Base-by-base conservation (phyloP, 116 monocot genomes). In the Thalassia testudinum region DNA sequence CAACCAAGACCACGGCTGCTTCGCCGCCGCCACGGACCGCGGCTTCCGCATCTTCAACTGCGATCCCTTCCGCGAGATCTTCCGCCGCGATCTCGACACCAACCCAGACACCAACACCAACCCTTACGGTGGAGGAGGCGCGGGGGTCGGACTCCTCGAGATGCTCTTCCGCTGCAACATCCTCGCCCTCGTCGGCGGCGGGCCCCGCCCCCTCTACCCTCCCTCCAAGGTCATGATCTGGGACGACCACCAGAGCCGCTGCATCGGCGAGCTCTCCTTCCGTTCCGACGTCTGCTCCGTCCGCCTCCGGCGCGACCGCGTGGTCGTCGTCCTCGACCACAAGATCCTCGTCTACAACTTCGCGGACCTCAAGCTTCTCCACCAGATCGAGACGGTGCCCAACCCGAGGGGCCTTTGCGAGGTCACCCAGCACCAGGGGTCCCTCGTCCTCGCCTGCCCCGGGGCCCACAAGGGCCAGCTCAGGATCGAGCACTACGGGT, bases 131-230 rank as follows among this genome's bases (percentile, higher is more conserved):
- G 30, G 30, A 3, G 30, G 30, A 34, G 60, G 53, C 4, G 75
- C 72, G 20, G 84, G 85, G 0, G 67, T 93, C 55, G 80, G 75
- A 4, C 65, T 71, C 23, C 83, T 93, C 1, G 87, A 83, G 78
- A 93, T 93, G 93, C 83, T 93, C 6, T 93, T 93, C 64, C 72
- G 93, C 0, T 93, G 93, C 66, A 93, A 93, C 71, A 83, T 87
- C 30, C 80, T 93, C 22, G 87, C 87, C 12, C 65, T 93, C 15
- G 84, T 93, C 37, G 93, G 93, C 19, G 93, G 93, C 16, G 93
- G 93, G 4, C 62, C 68, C 2, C 54, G 45, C 19, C 87, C 93
- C 12, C 66, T 80, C 49, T 84, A 78, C 56, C 81, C 80, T n/a
- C 83, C 83, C 15, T 83, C 66, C 47, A 87, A 81, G 53, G 93